Evolutionary conservation across 73 alveolate species (phyloP).

Genomic region (Paramecium bursaria): DNA sequence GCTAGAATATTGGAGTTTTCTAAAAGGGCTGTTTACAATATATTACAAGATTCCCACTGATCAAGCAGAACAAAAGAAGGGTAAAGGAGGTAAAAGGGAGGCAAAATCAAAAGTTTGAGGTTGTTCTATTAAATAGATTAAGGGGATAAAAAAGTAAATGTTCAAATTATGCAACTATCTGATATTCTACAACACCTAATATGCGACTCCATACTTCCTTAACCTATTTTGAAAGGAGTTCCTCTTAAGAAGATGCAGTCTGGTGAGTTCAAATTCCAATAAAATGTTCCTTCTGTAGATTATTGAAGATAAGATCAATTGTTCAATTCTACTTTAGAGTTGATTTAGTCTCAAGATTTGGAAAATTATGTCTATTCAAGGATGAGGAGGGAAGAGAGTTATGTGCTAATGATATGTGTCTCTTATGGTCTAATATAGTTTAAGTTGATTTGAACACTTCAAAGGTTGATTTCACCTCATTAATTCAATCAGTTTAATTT

Average conservation of each 20-base stretch:
- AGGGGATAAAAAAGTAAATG: constrained; percentile 56
- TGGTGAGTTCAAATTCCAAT: constrained; percentile 58
- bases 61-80: neutral
- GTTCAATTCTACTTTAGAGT: constrained; percentile 50
- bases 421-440: constrained; percentile 57
- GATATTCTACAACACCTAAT: constrained; percentile 46
- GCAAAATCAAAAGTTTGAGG: constrained; percentile 57
- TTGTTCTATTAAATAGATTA: constrained; percentile 43
- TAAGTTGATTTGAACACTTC: constrained; percentile 20
- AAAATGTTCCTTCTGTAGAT: constrained; percentile 52
- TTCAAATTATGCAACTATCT: constrained; percentile 47
- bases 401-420: constrained; percentile 55
- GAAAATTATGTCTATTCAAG: constrained; percentile 48
- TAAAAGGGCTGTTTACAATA: constrained; percentile 45
- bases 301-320: constrained; percentile 51
- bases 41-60: constrained; percentile 25
- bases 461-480: constrained; percentile 31
- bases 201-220: constrained; percentile 53
- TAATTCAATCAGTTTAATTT: constrained; percentile 48
- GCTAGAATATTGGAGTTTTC: constrained; percentile 38
- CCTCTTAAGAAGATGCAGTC: constrained; percentile 54
- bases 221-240: constrained; percentile 55
- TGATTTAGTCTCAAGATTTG: constrained; percentile 57
- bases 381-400: constrained; percentile 58
- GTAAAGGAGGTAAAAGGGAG: neutral